These are phyloP conservation scores for Penicillium antarcticum DNA, from an alignment of 495 filamentous ascomycete genomes.

Conservation along the genomic window DNA sequence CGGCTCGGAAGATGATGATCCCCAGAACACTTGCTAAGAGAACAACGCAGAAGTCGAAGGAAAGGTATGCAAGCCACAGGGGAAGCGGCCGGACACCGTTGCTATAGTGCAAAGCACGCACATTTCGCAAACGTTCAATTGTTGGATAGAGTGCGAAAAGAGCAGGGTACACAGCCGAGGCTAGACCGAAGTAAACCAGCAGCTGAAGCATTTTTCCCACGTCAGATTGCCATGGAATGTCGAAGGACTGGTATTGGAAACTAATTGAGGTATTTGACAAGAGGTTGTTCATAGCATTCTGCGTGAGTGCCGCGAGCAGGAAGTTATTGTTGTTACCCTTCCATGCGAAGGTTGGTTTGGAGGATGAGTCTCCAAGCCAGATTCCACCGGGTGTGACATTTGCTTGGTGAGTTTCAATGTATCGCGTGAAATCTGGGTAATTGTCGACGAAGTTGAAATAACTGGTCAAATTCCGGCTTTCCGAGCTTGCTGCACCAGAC, in stretches of 20 bases:
- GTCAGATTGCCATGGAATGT: slow-evolving; percentile 59
- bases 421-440: slow-evolving; percentile 62
- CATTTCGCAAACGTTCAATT: slow-evolving; percentile 68
- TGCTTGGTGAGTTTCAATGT: slow-evolving; percentile 55
- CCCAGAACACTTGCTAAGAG: slow-evolving; percentile 55
- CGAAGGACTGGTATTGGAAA: slow-evolving; percentile 66
- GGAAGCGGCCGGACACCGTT: slow-evolving; percentile 72
- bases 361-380: slow-evolving; percentile 59
- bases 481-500: slow-evolving; percentile 10
- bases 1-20: slow-evolving; percentile 59
- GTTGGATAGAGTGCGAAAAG: slow-evolving; percentile 88
- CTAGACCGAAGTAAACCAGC: slow-evolving; percentile 73
- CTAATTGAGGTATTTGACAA: slow-evolving; percentile 64
- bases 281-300: slow-evolving; percentile 67
- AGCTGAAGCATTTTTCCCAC: slow-evolving; percentile 74
- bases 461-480: slow-evolving; percentile 3
- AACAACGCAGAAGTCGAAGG: slow-evolving; percentile 73
- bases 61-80: slow-evolving; percentile 73
- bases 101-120: slow-evolving; percentile 81
- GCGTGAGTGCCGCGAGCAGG: slow-evolving; percentile 58
- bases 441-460: slow-evolving; percentile 59
- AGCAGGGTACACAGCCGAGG: slow-evolving; percentile 70
- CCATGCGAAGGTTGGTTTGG: slow-evolving; percentile 60
- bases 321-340: slow-evolving; percentile 45
- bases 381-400: slow-evolving; percentile 74